Conservation (phyloP, 179 eudicot species). For the Patellifolia procumbens region DNA sequence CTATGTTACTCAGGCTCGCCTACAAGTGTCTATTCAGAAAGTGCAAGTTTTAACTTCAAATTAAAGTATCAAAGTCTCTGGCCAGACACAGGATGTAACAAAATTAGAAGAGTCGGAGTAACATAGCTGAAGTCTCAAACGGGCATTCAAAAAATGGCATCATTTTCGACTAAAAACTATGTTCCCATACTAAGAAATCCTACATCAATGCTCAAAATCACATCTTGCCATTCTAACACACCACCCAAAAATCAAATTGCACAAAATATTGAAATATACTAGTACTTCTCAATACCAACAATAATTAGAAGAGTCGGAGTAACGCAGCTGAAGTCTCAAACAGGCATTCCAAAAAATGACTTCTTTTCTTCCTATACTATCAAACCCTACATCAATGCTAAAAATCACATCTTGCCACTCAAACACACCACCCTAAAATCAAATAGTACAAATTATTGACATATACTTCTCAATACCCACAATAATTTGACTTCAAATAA, state of each 20-base stretch:
- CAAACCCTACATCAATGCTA: not conserved
- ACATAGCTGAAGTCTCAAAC: too few relatives aligned
- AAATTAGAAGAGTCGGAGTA: too few relatives aligned
- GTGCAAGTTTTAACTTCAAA: too few relatives aligned
- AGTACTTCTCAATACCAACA: not conserved
- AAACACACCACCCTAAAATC: not conserved
- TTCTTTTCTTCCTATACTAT: not conserved
- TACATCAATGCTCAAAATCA: not conserved
- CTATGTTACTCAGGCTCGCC: too few relatives aligned
- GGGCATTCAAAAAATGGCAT: too few relatives aligned
- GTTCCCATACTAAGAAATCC: not conserved
- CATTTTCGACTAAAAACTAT: too few relatives aligned
- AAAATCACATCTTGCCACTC: not conserved
- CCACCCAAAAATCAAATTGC: not conserved
- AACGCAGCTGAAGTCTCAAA: too few relatives aligned
- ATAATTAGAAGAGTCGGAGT: too few relatives aligned
- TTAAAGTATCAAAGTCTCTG: too few relatives aligned
- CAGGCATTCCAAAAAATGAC: too few relatives aligned
- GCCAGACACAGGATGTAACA: too few relatives aligned
- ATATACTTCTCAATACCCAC: not conserved
- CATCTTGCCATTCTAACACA: conserved; percentile 11
- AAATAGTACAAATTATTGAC: not conserved
- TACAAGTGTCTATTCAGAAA: too few relatives aligned
- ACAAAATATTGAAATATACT: not conserved
- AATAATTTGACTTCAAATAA: not conserved